Evolutionary conservation across 495 filamentous ascomycete genomes (phyloP).

Genomic region (Mytilinidion resinicola): DNA sequence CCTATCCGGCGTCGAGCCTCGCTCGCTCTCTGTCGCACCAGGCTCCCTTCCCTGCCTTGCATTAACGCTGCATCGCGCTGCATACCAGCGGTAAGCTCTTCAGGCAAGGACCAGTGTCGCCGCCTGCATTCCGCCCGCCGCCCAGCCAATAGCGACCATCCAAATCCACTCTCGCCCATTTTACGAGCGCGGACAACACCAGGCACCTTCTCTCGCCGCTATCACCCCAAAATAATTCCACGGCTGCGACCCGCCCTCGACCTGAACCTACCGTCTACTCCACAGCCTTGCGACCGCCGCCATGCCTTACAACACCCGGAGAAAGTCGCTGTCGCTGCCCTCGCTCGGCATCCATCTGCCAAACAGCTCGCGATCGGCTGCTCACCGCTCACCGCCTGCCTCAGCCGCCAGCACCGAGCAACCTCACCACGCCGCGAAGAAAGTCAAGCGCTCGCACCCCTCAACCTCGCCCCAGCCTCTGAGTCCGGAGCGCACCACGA

Average conservation of each 20-base stretch:
- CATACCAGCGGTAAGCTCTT: slow-evolving; percentile 20
- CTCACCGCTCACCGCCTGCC: slow-evolving; percentile 55
- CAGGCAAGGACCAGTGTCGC: slow-evolving; percentile 23
- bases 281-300: slow-evolving; percentile 26
- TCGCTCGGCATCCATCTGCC: slow-evolving; percentile 91
- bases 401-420: slow-evolving; percentile 43
- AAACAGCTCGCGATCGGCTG: slow-evolving; percentile 54
- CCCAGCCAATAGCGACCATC: slow-evolving; percentile 15
- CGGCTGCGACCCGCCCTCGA: neutral
- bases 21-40: slow-evolving; percentile 2
- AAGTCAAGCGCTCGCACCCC: slow-evolving; percentile 74
- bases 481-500: slow-evolving; percentile 43
- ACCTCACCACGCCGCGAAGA: slow-evolving; percentile 64
- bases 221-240: no score
- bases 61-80: slow-evolving; percentile 4
- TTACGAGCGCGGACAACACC: neutral
- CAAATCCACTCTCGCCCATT: neutral
- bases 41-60: slow-evolving; percentile 17
- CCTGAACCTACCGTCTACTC: no score
- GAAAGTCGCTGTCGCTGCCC: slow-evolving; percentile 91
- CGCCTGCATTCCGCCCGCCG: slow-evolving; percentile 25
- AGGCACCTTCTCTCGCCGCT: no score
- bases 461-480: slow-evolving; percentile 45
- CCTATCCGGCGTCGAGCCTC: slow-evolving; percentile 20
- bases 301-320: slow-evolving; percentile 97